Evolutionary conservation across 2,329 filamentous ascomycete species (phyloP).

Genomic region (Sphaerulina musiva): DNA sequence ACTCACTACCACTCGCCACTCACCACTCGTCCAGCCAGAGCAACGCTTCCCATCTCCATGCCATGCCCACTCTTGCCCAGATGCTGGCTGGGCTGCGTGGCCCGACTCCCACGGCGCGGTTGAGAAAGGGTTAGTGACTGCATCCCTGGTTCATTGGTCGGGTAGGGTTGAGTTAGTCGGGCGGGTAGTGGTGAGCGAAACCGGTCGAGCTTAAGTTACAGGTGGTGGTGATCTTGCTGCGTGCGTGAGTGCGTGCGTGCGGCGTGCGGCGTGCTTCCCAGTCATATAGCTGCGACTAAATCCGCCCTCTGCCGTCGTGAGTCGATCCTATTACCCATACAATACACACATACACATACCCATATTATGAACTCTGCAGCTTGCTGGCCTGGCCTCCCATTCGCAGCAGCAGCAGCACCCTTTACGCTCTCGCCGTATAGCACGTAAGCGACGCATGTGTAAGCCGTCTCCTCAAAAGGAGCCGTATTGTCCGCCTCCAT

Average conservation of each 20-base stretch:
- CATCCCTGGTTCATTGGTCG: slow-evolving; percentile 1
- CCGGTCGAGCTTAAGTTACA: slow-evolving; percentile 8
- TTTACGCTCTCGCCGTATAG: neutral
- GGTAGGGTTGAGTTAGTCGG: neutral
- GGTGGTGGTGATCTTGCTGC: slow-evolving; percentile 1
- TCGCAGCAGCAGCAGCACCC: too few relatives aligned
- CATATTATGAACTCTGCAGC: too few relatives aligned
- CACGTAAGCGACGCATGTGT: neutral
- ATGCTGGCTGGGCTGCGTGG: neutral
- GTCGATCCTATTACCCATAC: neutral
- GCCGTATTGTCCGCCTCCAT: neutral
- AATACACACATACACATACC: too few relatives aligned
- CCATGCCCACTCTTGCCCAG: too few relatives aligned
- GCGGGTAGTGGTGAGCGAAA: neutral
- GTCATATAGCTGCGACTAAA: neutral
- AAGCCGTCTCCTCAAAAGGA: neutral
- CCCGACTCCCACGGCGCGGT: neutral
- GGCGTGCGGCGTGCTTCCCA: neutral
- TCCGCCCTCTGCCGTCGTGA: neutral
- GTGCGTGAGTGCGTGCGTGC: too few relatives aligned
- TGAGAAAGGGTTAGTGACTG: slow-evolving; percentile 6
- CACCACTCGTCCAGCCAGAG: too few relatives aligned
- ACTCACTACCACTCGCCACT: too few relatives aligned
- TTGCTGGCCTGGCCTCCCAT: too few relatives aligned
- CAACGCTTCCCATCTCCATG: neutral